Conservation (phyloP, 306 rosid genomes). For the Elaeagnus macrophylla region DNA sequence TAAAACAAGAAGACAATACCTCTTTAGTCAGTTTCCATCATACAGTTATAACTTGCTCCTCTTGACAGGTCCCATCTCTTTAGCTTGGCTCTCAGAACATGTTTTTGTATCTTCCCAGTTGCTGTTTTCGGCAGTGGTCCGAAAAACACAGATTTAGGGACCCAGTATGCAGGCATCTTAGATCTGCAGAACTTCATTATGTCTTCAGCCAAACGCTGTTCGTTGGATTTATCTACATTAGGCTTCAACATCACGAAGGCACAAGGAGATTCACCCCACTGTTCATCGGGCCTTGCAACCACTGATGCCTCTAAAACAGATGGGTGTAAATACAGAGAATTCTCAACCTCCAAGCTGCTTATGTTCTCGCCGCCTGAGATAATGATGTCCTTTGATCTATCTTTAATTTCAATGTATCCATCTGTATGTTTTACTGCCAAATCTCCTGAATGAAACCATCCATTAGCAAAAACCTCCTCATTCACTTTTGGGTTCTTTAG, state of each 20-base stretch:
- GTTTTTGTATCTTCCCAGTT: slow-evolving; percentile 76
- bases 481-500: slow-evolving; percentile 77
- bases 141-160: slow-evolving; percentile 61
- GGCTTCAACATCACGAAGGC: slow-evolving; percentile 74
- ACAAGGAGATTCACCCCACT: slow-evolving; percentile 90
- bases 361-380: slow-evolving; percentile 93
- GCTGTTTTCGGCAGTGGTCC: slow-evolving; percentile 70
- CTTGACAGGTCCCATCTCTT: slow-evolving; percentile 59
- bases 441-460: slow-evolving; percentile 93
- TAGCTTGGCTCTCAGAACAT: slow-evolving; percentile 62
- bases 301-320: slow-evolving; percentile 64
- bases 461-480: slow-evolving; percentile 58
- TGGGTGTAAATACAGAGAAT: slow-evolving; percentile 56
- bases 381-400: slow-evolving; percentile 88
- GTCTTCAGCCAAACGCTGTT: slow-evolving; percentile 44
- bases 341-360: slow-evolving; percentile 86
- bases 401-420: slow-evolving; percentile 83
- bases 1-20: background rate
- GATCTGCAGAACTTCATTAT: slow-evolving; percentile 65
- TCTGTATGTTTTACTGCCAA: slow-evolving; percentile 87
- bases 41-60: slow-evolving; percentile 29
- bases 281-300: slow-evolving; percentile 78
- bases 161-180: slow-evolving; percentile 80
- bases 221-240: slow-evolving; percentile 41
- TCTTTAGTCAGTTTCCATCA: background rate